Evolutionary conservation across 345 rosid species (phyloP), one percentile per base, ranked within the genome.

Genomic region (Populus nigra): DNA sequence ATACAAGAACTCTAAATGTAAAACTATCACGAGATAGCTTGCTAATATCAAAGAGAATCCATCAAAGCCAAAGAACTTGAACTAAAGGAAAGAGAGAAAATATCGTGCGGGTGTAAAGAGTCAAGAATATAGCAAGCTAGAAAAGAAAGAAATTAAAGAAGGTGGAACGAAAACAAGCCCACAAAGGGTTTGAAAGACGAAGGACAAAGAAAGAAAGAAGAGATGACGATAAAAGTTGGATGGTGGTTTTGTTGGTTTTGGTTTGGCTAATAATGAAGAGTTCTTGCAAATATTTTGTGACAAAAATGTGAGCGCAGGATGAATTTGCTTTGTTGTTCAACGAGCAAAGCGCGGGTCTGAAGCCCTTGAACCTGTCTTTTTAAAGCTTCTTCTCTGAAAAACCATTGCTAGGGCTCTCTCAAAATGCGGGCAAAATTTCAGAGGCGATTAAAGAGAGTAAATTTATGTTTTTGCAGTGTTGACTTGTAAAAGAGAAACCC

Each of bases 281-380:
- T 43, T 43, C 47, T 20, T 13, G 33, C 29, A 36, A 59, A 69
- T 62, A 53, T 59, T 18, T 39, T 63, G 39, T 11, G 57, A 61
- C 45, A 33, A 16, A n/a, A 59, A n/a, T 59, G 29, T 23, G 65
- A 59, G 65, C 2, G 61, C 11, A 43, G 47, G 47, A 43, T 11
- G 73, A 39, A 20, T 7, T 66, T 38, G 74, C 80, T 78, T 74
- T 72, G 78, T 62, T 67, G 81, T 79, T 39, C 66, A 76, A 79
- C 72, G 62, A 77, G 79, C 16, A 70, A 76, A 79, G 61, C n/a
- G 73, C 71, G 76, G 73, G 53, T 39, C 68, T 72, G 39, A 15
- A 57, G 8, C 8, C 49, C 49, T 50, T 35, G 67, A 11, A 6
- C 25, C 65, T 29, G 33, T 45, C 55, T 47, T 65, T 33, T 23